Base-by-base conservation (phyloP, 2,329 filamentous ascomycete species). In the Hypoxylon sp. region DNA sequence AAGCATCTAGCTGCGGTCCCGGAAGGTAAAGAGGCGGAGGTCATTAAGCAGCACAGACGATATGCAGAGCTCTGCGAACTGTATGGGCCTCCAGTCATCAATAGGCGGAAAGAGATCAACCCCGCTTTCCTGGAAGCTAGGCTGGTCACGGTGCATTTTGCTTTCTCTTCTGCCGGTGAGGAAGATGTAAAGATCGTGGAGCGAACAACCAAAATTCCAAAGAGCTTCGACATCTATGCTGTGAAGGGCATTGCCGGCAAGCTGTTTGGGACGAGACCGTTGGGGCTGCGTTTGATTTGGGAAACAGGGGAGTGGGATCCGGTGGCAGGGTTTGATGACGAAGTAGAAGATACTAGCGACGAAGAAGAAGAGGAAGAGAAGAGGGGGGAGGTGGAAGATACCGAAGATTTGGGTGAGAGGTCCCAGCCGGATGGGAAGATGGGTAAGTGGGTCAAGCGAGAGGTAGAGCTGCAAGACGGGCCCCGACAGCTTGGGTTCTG, bases 281-380 rank as follows among this genome's bases (percentile, higher is more conserved):
- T 93, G 69, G 81, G 81, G 46, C 81, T 95, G 67, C 86, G 84
- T 44, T 79, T 98, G 53, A 82, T 96, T 0, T 97, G 93, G 92
- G 94, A 97, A 81, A 97, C 94, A 8, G 93, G 93, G 19, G 94
- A 98, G 79, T 93, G 92, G 89, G 94, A 97, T 78, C 93, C 93
- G 0, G 90, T 94, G 0, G 86, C 86, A 8, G 85, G 87, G 67
- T 87, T 89, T 72, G 85, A 89, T 69, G 85, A 88, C 3, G 85
- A 86, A 31, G 88, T 88, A 73, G 84, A 84, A 69, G 83, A 83
- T 50, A 85, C 83, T 72, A 86, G 85, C 50, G 86, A 87, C 31
- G 85, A 86, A 5, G 84, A 86, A 31, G 83, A 84, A 5, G 82
- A 81, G 1, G 80, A 79, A 11, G 71, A 76, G 22, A 78, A 80